Evolutionary conservation across 495 filamentous ascomycete species (phyloP).

Genomic region (Xylaria acuta): DNA sequence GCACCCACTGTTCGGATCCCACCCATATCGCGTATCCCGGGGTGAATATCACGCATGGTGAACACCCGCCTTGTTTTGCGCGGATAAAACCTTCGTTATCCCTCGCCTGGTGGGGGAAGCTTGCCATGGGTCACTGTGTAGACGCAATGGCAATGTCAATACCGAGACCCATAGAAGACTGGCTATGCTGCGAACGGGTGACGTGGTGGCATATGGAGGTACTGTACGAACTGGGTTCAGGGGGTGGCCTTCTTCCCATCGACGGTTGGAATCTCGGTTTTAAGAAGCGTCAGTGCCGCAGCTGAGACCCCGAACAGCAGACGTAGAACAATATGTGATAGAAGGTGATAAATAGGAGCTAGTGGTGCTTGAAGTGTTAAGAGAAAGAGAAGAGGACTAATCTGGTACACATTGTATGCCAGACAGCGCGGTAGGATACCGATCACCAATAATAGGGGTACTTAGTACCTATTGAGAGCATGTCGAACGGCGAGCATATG

Average conservation of each 20-base stretch:
- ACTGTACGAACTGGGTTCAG: background rate
- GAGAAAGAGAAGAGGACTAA: background rate
- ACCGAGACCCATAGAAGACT: background rate
- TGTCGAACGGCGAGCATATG: background rate
- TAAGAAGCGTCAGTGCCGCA: background rate
- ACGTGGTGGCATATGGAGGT: background rate
- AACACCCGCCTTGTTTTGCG: background rate
- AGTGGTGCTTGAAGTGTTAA: background rate
- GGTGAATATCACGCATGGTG: background rate
- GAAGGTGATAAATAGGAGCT: background rate
- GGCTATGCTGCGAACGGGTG: background rate
- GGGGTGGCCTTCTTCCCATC: background rate
- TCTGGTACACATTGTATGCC: background rate
- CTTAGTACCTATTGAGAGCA: background rate
- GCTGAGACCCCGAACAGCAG: background rate
- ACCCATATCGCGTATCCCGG: background rate
- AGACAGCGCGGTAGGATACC: background rate
- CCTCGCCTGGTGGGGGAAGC: background rate
- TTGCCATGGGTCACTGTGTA: background rate
- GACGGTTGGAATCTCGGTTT: background rate
- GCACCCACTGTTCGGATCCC: background rate
- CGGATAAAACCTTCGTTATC: background rate
- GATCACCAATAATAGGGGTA: background rate
- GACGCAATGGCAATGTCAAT: background rate
- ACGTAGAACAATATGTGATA: background rate